phyloP scores from a whole-genome alignment of 352 stramenopile species.

The Globisporangium spiculum region DNA sequence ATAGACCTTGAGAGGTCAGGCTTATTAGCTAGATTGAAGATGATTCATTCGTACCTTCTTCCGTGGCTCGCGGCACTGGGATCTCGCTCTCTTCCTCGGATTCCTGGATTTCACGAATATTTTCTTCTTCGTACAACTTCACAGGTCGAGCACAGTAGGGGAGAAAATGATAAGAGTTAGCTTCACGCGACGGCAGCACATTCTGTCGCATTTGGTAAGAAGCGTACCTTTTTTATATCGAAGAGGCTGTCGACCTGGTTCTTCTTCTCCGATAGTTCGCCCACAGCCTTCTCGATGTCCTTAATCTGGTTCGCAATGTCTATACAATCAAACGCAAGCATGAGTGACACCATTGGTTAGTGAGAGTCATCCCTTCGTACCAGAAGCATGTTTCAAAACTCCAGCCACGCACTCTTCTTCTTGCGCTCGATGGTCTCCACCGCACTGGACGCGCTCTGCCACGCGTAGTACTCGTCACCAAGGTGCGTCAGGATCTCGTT shows the following conservation, averaged over 20 bases:
- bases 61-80: conserved; percentile 38
- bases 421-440: conserved; percentile 70
- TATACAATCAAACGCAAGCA: conserved; percentile 15
- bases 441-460: conserved; percentile 61
- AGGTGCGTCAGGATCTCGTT: conserved; percentile 84
- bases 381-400: not conserved
- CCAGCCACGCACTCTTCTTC: conserved; percentile 52
- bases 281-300: conserved; percentile 42
- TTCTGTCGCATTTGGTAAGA: not conserved
- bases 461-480: conserved; percentile 80
- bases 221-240: conserved; percentile 62
- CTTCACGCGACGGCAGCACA: not conserved
- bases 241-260: conserved; percentile 60
- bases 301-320: conserved; percentile 53
- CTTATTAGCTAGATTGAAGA: not conserved
- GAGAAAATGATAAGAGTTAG: not conserved
- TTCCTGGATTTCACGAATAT: conserved; percentile 85
- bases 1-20: not conserved
- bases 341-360: not conserved
- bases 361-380: not conserved
- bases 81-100: conserved; percentile 74
- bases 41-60: conserved; percentile 39
- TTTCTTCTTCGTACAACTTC: conserved; percentile 77
- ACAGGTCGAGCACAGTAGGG: not conserved
- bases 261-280: conserved; percentile 56